These are phyloP conservation scores for Nitzschia palea DNA, from an alignment of 108 stramenopile species.

Conservation along the genomic window DNA sequence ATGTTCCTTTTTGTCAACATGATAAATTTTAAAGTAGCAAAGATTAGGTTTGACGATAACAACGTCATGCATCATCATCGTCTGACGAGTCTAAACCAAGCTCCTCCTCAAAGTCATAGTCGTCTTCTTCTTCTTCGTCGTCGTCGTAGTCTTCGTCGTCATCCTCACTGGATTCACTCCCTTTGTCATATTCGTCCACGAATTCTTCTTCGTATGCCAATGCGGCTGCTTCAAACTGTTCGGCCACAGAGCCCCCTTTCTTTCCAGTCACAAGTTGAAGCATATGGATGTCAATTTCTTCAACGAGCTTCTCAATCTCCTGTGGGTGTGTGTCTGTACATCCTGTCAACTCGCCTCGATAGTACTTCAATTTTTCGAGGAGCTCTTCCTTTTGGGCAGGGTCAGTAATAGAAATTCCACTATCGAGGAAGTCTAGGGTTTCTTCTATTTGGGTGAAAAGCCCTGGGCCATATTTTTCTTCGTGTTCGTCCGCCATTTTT, in stretches of 20 bases:
- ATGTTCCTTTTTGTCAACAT: too few species aligned
- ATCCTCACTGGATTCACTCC: constrained; percentile 41
- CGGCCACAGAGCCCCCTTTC: constrained; percentile 23
- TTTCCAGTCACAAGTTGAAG: constrained; percentile 27
- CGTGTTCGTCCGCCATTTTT: constrained; percentile 79
- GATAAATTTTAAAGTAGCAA: too few species aligned
- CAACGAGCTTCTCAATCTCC: constrained; percentile 30
- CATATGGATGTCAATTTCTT: constrained; percentile 37
- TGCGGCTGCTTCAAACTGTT: constrained; percentile 20
- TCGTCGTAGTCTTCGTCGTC: constrained; percentile 24
- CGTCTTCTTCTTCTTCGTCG: constrained; percentile 6
- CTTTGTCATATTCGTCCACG: constrained; percentile 32
- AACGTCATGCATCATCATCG: constrained; percentile 4
- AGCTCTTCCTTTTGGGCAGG: constrained; percentile 24
- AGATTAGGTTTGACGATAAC: too few species aligned
- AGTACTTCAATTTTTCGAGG: constrained; percentile 33
- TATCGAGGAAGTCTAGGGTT: constrained; percentile 26
- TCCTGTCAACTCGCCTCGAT: constrained; percentile 37
- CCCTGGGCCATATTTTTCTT: constrained; percentile 77
- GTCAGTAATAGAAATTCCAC: background rate
- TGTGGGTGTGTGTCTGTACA: constrained; percentile 42
- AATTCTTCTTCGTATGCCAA: constrained; percentile 45
- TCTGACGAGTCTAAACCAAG: constrained; percentile 24
- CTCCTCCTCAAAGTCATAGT: constrained; percentile 40
- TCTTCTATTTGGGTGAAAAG: constrained; percentile 44